A percentile compares a stretch with the other conserved stretches of the same genome.
phyloP scores from a whole-genome alignment of 345 rosid genomes.

The Pelargonium nanum region DNA sequence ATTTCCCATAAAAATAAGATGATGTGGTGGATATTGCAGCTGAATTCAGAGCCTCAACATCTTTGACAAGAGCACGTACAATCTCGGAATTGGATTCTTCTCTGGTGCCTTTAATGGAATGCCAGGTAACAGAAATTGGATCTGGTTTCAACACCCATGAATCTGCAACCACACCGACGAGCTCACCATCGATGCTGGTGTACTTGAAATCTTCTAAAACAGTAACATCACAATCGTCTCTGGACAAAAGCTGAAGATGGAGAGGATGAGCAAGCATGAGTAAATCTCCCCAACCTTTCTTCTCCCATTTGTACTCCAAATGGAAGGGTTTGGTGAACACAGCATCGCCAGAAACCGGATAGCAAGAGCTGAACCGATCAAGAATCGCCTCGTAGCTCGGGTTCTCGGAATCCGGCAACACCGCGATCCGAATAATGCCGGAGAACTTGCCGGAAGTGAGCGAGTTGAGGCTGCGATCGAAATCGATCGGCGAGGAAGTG shows the following conservation, averaged over 20 bases:
- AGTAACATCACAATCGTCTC: slow-evolving; percentile 22
- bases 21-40: slow-evolving; percentile 38
- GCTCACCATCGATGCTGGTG: slow-evolving; percentile 75
- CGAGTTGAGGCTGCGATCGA: slow-evolving; percentile 31
- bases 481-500: slow-evolving; percentile 51
- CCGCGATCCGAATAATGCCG: slow-evolving; percentile 52
- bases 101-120: slow-evolving; percentile 54
- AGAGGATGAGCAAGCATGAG: slow-evolving; percentile 89
- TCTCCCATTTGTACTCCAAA: slow-evolving; percentile 74
- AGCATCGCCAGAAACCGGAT: slow-evolving; percentile 72
- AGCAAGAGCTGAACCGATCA: slow-evolving; percentile 76
- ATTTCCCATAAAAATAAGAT: slow-evolving; percentile 70
- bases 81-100: slow-evolving; percentile 48
- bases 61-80: slow-evolving; percentile 50
- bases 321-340: slow-evolving; percentile 54
- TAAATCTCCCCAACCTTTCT: slow-evolving; percentile 85
- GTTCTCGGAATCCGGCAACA: slow-evolving; percentile 32
- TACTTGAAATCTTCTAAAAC: slow-evolving; percentile 55
- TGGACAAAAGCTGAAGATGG: slow-evolving; percentile 49
- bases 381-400: slow-evolving; percentile 40
- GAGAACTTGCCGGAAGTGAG: slow-evolving; percentile 43
- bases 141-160: slow-evolving; percentile 59
- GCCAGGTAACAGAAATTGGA: slow-evolving; percentile 75
- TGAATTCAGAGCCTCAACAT: slow-evolving; percentile 49
- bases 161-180: slow-evolving; percentile 76